Base-by-base conservation (phyloP, 129 eudicot species). In the Artemisia argyi region DNA sequence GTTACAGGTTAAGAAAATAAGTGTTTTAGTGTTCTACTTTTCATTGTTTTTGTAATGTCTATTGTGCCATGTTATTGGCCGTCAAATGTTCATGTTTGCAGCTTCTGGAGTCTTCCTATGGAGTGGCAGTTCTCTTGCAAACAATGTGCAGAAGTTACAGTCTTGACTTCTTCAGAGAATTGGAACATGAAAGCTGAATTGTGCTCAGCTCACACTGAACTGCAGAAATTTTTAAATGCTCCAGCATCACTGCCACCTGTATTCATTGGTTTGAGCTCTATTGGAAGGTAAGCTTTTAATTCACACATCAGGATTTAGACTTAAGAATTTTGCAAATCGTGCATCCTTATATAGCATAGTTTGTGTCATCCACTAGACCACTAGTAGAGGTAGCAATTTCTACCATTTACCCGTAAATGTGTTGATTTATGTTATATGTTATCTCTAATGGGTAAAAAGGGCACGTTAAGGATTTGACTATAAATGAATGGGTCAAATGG, bases 81-180 rank as follows among this genome's bases (percentile, higher is more conserved):
- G 65, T 83, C 96, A 81, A 87, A 79, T 61, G 77, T 84, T 67
- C 83, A 81, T 68, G 89, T 83, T 66, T 95, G 96, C 81, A 97
- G 99, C 47, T 95, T 90, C 85, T 95, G 99, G 99, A 80, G 80
- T 83, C 91, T 79, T 32, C 99, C 99, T 66, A 57, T 44, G 59
- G 85, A 83, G 73, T 95, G 99, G 99, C 97, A 90, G 75, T 90
- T 86, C 78, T 90, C 94, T 3, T 95, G 99, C 83, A 62, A 68
- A 61, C 68, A 76, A 10, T 88, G 99, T 85, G 84, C 82, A 48
- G 80, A 86, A 58, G 65, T 79, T 64, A 66, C 90, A 50, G 75
- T 76, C 68, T 85, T 78, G 65, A 61, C 80, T 39, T 84, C 85
- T 66, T 71, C 81, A 66, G 59, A 66, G 49, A 17, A 68, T 48